A percentile compares a stretch with the other conserved stretches of the same genome.
phyloP scores from a whole-genome alignment of 139 green algal genomes.

The Marvania coccoides region DNA sequence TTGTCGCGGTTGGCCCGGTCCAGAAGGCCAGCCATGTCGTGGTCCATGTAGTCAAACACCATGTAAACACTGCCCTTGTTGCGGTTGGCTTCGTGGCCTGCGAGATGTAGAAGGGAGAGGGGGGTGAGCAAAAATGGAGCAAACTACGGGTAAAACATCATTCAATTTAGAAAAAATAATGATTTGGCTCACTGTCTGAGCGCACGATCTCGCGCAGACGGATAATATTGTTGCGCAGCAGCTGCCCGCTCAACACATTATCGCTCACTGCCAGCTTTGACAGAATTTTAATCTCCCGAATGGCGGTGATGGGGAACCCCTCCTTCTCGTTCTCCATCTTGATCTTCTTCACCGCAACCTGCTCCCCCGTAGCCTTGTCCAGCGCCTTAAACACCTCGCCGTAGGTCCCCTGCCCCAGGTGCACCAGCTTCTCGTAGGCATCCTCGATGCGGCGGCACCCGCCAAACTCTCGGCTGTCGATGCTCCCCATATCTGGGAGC shows the following conservation, averaged over 20 bases:
- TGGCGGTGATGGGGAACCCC: slow-evolving; percentile 97
- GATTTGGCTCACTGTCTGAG: slow-evolving; percentile 41
- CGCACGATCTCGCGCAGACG: slow-evolving; percentile 93
- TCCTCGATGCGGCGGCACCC: slow-evolving; percentile 58
- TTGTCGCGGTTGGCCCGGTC: slow-evolving; percentile 47
- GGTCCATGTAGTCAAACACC: slow-evolving; percentile 99
- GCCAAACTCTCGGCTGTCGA: slow-evolving; percentile 29
- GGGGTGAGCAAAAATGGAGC: not conserved
- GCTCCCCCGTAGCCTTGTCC: slow-evolving; percentile 36
- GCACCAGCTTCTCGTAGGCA: slow-evolving; percentile 45
- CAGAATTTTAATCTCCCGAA: slow-evolving; percentile 98
- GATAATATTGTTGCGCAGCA: slow-evolving; percentile 91
- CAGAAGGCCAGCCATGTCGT: slow-evolving; percentile 93
- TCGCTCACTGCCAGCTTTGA: slow-evolving; percentile 37
- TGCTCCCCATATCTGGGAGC: slow-evolving; percentile 29
- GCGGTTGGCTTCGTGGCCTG: slow-evolving; percentile 71
- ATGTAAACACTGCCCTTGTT: slow-evolving; percentile 97
- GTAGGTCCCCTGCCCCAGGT: slow-evolving; percentile 85
- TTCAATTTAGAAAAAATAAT: not conserved
- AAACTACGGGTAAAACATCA: not conserved
- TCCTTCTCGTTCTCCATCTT: slow-evolving; percentile 99
- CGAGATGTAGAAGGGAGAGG: not conserved
- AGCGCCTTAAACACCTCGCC: slow-evolving; percentile 52
- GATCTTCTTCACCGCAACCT: slow-evolving; percentile 95
- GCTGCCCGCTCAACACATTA: not conserved